Evolutionary conservation across 768 basidiomycete species (phyloP).

Genomic region (Lactarius vividus): DNA sequence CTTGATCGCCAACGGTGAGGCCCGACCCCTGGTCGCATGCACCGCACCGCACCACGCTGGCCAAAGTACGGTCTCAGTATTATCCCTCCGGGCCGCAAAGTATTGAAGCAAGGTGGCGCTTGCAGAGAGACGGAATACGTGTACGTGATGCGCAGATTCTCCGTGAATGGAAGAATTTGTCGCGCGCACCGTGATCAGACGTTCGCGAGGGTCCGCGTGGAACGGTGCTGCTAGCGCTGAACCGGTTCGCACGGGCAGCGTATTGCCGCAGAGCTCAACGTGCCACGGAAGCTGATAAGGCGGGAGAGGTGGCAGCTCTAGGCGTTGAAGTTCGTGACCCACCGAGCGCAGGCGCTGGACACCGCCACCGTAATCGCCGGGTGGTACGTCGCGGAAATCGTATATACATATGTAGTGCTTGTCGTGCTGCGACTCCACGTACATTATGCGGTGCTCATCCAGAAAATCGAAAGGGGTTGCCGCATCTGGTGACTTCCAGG

Average conservation of each 20-base stretch:
- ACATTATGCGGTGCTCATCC: slow-evolving; percentile 19
- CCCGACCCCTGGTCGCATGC: background rate
- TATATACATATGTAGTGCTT: slow-evolving; percentile 11
- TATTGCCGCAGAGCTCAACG: slow-evolving; percentile 16
- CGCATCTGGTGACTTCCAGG: background rate
- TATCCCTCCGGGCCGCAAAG: background rate
- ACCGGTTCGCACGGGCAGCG: slow-evolving; percentile 6
- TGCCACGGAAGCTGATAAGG: slow-evolving; percentile 6
- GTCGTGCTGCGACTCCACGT: slow-evolving; percentile 8
- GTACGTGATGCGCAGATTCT: slow-evolving; percentile 12
- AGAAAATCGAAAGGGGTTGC: slow-evolving; percentile 16
- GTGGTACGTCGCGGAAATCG: slow-evolving; percentile 10
- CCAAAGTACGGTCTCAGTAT: slow-evolving; percentile 1
- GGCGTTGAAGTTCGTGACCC: background rate
- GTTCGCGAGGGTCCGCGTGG: slow-evolving; percentile 17
- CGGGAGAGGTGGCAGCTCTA: slow-evolving; percentile 11
- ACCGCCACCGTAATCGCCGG: background rate
- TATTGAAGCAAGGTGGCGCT: slow-evolving; percentile 5
- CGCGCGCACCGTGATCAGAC: slow-evolving; percentile 12
- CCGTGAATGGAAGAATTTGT: slow-evolving; percentile 12
- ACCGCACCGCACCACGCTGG: slow-evolving; percentile 1
- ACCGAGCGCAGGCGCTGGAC: background rate
- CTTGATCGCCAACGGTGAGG: slow-evolving; percentile 4
- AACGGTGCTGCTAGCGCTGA: slow-evolving; percentile 2
- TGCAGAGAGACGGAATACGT: slow-evolving; percentile 15